Percentiles rank a stretch among this genome's conserved stretches.
Evolutionary conservation across 1,284 basidiomycete genomes (phyloP).

Genomic region (Ganoderma sp.): DNA sequence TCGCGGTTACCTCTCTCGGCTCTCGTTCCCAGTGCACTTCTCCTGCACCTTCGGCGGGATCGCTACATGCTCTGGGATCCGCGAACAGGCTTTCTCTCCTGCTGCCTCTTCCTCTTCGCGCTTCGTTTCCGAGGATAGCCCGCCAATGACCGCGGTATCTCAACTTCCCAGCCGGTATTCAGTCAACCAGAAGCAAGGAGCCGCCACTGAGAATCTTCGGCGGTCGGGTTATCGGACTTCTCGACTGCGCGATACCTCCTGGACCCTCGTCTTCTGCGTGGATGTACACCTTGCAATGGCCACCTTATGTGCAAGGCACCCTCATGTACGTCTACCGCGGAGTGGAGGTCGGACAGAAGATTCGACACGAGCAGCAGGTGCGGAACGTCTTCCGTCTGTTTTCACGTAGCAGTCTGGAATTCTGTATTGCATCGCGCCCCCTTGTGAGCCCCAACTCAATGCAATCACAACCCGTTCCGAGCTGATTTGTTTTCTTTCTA

Average conservation of each 20-base stretch:
- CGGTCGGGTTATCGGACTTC: slow-evolving; percentile 8
- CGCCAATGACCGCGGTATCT: not conserved
- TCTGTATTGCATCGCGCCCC: not conserved
- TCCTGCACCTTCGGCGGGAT: not conserved
- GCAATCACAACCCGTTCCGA: slow-evolving; percentile 2
- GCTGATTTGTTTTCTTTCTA: slow-evolving; percentile 3
- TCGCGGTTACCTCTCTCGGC: not conserved
- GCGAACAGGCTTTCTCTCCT: not conserved
- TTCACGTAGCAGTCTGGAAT: not conserved
- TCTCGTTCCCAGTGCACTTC: not conserved
- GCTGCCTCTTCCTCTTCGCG: not conserved
- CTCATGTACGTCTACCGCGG: not conserved
- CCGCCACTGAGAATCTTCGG: slow-evolving; percentile 7
- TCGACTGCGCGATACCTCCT: not conserved
- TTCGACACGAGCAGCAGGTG: not conserved
- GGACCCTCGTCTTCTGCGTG: not conserved
- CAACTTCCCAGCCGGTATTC: not conserved
- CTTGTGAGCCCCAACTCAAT: slow-evolving; percentile 10
- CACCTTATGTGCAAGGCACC: not conserved
- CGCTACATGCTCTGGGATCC: slow-evolving; percentile 1
- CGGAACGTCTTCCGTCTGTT: not conserved
- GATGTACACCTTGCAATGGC: not conserved
- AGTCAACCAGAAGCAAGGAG: slow-evolving; percentile 3
- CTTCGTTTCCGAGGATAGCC: not conserved
- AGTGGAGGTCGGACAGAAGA: not conserved